These are phyloP conservation scores for Ophiocordyceps polyrhachis-furcata DNA, from an alignment of 2,329 filamentous ascomycete species.

Conservation along the genomic window DNA sequence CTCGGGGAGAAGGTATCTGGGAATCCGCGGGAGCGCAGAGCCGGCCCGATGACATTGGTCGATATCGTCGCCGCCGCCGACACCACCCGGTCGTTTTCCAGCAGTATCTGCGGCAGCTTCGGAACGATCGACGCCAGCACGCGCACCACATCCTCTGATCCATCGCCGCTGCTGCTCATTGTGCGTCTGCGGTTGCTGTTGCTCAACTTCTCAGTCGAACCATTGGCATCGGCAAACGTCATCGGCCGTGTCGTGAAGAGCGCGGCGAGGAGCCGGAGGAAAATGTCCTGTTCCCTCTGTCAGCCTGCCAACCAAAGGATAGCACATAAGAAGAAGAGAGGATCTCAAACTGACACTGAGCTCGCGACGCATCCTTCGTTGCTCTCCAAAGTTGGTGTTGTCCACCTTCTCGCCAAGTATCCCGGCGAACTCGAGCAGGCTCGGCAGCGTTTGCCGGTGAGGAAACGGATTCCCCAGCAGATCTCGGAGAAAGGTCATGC, in stretches of 20 bases:
- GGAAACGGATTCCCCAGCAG: conserved; percentile 86
- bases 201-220: conserved; percentile 17
- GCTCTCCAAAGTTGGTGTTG: conserved; percentile 93
- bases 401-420: conserved; percentile 90
- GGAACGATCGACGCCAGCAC: conserved; percentile 67
- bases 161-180: conserved; percentile 19
- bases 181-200: conserved; percentile 18
- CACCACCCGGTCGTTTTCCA: conserved; percentile 69
- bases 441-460: conserved; percentile 75
- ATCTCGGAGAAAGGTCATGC: conserved; percentile 76
- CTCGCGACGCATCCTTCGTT: conserved; percentile 78
- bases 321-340: conserved; percentile 9
- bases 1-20: conserved; percentile 64
- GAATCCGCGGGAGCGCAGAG: conserved; percentile 68
- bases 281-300: conserved; percentile 49
- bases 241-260: conserved; percentile 80
- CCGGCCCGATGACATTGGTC: conserved; percentile 62
- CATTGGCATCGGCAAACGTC: conserved; percentile 41
- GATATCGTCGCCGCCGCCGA: conserved; percentile 67
- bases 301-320: background rate
- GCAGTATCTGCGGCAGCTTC: conserved; percentile 62
- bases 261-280: conserved; percentile 73
- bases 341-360: conserved; percentile 47
- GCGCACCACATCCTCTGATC: conserved; percentile 57
- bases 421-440: conserved; percentile 71